phyloP scores from a whole-genome alignment of 2,329 filamentous ascomycete species.

The Byssothecium circinans region DNA sequence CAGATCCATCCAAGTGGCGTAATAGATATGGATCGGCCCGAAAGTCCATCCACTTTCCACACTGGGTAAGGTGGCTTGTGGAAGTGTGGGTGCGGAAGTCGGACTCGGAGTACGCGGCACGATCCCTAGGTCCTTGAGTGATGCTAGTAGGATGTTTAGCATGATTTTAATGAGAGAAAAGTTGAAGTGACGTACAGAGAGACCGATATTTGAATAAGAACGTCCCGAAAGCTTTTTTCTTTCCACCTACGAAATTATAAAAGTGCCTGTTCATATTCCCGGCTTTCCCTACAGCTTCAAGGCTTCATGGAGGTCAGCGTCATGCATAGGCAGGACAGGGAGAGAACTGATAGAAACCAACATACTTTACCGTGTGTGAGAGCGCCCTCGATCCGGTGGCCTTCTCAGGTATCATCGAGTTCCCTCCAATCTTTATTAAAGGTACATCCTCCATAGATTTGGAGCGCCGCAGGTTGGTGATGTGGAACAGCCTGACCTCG shows the following conservation, averaged over 20 bases:
- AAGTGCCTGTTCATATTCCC: not conserved
- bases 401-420: not conserved
- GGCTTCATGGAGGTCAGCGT: not conserved
- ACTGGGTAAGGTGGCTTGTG: not conserved
- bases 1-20: too few species aligned
- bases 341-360: too few species aligned
- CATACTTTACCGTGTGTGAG: too few species aligned
- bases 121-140: not conserved
- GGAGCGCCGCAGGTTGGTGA: too few species aligned
- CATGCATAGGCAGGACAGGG: too few species aligned
- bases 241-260: constrained; percentile 2
- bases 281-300: constrained; percentile 1
- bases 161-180: not conserved
- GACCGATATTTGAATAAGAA: constrained; percentile 22
- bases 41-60: too few species aligned
- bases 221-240: constrained; percentile 10
- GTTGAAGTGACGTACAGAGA: constrained; percentile 2
- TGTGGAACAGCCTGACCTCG: too few species aligned
- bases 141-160: not conserved
- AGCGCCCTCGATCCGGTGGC: not conserved
- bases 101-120: not conserved
- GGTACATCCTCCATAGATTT: not conserved
- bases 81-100: not conserved
- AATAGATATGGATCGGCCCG: too few species aligned
- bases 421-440: not conserved